Evolutionary conservation across 2,329 filamentous ascomycete species (phyloP), one percentile per base, ranked within the genome.

Genomic region (Thermothelomyces thermophilus): DNA sequence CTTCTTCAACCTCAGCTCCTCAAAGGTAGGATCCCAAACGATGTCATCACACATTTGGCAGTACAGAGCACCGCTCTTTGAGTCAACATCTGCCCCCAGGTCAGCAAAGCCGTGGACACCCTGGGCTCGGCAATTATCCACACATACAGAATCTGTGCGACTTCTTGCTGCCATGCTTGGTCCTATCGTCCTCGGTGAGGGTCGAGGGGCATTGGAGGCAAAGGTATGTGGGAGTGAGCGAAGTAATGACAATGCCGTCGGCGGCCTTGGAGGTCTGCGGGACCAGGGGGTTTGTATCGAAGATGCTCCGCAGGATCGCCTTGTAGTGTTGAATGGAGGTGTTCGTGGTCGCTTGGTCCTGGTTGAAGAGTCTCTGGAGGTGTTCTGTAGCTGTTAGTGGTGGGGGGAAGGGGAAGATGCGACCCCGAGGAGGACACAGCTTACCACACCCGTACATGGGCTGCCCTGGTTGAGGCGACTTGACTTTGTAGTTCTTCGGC

Each of bases 11-110:
- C 87, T 77, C 49, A 90, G 76, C 46, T 86, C 83, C 63, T 93
- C 87, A 5, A 93, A 72, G 5, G 84, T 86, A 5, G 86, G 85
- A 59, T 93, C 87, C 75, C 87, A 91, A 28, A 93, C 83, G 56
- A 88, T 82, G 64, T 93, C 87, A 62, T 86, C 80, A 63, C 87
- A 93, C 63, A 88, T 83, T 57, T 89, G 84, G 66, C 87, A 93
- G 67, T 85, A 91, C 6, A 93, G 70, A 43, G 81, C 77, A 34
- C 87, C 87, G 58, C 78, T 84, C 51, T 82, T 75, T 20, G 87
- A 91, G 62, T 93, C 87, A 34, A 90, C 84, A 63, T 86, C 86
- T 90, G 58, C 3, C 17, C 48, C 56, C 34, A 3, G 46, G 44
- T 59, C 22, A 51, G 46, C 53, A 41, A 58, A 57, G 50, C 46